phyloP scores from a whole-genome alignment of 495 filamentous ascomycete species.

The Copromyces sp. region DNA sequence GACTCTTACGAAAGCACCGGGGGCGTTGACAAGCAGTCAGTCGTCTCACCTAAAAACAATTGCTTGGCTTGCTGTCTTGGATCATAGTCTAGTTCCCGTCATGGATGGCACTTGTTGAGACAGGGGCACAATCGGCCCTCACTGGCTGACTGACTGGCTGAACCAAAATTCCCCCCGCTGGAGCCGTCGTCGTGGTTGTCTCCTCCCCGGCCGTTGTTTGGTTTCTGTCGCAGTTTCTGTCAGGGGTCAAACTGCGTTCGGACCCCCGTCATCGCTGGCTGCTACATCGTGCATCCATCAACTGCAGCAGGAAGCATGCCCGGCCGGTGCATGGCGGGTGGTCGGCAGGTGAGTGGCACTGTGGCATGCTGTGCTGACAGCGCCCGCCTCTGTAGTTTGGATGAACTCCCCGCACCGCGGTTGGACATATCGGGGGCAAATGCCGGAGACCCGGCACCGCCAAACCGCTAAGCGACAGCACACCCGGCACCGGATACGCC shows the following conservation, averaged over 20 bases:
- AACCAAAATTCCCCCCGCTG: neutral
- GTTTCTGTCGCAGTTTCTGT: neutral
- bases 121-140: neutral
- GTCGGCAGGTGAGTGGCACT: neutral
- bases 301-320: neutral
- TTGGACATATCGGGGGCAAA: neutral
- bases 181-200: neutral
- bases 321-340: neutral
- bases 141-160: neutral
- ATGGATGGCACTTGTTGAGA: neutral
- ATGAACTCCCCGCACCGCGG: neutral
- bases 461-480: neutral
- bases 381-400: neutral
- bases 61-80: neutral
- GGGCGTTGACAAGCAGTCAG: neutral
- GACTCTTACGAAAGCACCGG: neutral
- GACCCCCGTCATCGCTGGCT: neutral
- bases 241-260: neutral
- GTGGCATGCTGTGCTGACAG: neutral
- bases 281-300: neutral
- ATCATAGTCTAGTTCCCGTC: too few species aligned
- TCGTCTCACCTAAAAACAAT: neutral
- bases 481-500: neutral
- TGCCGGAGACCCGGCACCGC: neutral
- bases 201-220: too few species aligned